These are phyloP conservation scores for Penicillium atrosanguineum DNA, from an alignment of 495 filamentous ascomycete species.

Conservation along the genomic window DNA sequence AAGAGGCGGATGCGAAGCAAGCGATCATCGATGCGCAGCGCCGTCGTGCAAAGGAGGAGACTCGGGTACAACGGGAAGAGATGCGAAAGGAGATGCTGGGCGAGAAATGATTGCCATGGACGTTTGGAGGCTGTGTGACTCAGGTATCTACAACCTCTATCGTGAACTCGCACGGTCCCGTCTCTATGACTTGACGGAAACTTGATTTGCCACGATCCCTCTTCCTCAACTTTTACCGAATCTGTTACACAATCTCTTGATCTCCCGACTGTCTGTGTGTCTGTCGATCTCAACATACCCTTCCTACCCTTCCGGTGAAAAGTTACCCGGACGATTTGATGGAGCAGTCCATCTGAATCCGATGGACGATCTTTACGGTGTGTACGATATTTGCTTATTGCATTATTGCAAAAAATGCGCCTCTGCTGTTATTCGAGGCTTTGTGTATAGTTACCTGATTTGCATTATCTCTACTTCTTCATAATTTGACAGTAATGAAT, in stretches of 20 bases:
- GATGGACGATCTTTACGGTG: conserved; percentile 14
- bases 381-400: conserved; percentile 21
- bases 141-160: neutral
- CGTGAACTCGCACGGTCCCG: neutral
- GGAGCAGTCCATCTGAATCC: neutral
- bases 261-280: neutral
- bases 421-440: conserved; percentile 1
- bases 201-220: neutral
- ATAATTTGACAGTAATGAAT: neutral
- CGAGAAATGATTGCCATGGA: conserved; percentile 28
- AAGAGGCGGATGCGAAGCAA: conserved; percentile 53
- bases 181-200: neutral
- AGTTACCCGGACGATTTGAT: neutral
- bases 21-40: conserved; percentile 44
- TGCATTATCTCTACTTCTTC: neutral
- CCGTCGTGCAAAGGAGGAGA: conserved; percentile 49
- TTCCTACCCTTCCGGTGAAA: neutral
- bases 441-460: conserved; percentile 7
- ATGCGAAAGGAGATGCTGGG: conserved; percentile 52
- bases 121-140: neutral
- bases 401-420: neutral
- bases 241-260: neutral
- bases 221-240: neutral
- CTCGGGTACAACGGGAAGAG: conserved; percentile 51
- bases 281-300: neutral